phyloP scores from a whole-genome alignment of 116 monocot genomes.

The Dioscorea cayenensis region DNA sequence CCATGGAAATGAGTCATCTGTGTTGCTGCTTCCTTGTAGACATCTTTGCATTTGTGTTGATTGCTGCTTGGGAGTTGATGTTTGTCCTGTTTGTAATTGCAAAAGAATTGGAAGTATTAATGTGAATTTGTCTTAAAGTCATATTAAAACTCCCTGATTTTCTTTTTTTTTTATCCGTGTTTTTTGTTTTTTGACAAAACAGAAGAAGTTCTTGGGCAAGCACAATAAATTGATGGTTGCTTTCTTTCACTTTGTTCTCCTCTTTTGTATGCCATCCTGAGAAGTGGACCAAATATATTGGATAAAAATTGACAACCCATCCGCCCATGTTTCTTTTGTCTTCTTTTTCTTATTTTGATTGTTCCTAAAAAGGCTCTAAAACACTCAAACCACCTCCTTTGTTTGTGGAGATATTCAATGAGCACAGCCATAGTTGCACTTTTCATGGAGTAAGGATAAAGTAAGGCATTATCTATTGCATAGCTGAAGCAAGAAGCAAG shows the following conservation, averaged over 20 bases:
- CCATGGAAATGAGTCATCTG: slow-evolving; percentile 15
- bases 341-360: neutral
- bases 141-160: neutral
- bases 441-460: neutral
- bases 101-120: neutral
- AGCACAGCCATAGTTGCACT: neutral
- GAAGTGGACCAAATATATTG: neutral
- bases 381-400: neutral
- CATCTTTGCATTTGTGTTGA: slow-evolving; percentile 55
- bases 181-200: neutral
- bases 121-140: slow-evolving; percentile 2
- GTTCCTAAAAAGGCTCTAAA: neutral
- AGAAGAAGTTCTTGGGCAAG: neutral
- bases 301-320: neutral
- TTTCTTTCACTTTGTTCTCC: neutral
- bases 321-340: neutral
- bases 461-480: neutral
- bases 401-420: neutral
- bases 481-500: neutral
- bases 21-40: slow-evolving; percentile 55
- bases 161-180: neutral
- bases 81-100: slow-evolving; percentile 44
- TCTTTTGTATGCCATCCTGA: neutral
- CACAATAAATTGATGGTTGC: neutral
- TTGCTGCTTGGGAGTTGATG: slow-evolving; percentile 19